Percentiles rank a stretch among this genome's conserved stretches.
Conservation (phyloP, 768 basidiomycete species). For the Pulveroboletus sp. region DNA sequence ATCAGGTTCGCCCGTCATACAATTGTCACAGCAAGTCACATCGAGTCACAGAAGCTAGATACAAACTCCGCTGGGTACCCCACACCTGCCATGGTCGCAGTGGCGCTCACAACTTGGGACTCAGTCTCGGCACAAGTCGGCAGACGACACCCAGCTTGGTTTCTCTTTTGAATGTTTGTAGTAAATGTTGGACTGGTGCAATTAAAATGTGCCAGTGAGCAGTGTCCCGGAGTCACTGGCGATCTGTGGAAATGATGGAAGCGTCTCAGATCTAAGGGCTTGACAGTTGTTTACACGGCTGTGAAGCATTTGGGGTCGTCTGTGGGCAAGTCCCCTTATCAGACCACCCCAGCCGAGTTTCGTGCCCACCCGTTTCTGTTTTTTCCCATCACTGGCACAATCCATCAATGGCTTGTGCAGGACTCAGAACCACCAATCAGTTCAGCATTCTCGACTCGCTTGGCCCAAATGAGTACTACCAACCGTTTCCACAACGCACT, state of each 20-base stretch:
- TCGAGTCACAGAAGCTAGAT: background rate
- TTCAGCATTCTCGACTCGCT: slow-evolving; percentile 4
- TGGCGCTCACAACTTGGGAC: too few relatives aligned
- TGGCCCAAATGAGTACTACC: background rate
- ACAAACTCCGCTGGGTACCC: background rate
- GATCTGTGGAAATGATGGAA: too few relatives aligned
- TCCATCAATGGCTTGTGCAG: slow-evolving; percentile 2
- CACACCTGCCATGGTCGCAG: too few relatives aligned
- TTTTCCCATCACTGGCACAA: slow-evolving; percentile 1
- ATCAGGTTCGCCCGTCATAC: background rate
- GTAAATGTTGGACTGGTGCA: too few relatives aligned
- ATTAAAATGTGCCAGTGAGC: too few relatives aligned
- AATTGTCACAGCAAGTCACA: background rate
- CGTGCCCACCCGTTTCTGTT: background rate
- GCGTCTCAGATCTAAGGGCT: too few relatives aligned
- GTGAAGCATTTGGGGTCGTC: slow-evolving; percentile 7
- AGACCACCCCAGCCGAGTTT: background rate
- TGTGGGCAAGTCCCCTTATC: background rate
- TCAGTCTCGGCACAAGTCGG: background rate
- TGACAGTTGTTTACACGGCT: slow-evolving; percentile 20
- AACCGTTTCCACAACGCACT: background rate
- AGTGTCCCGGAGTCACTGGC: too few relatives aligned
- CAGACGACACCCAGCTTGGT: too few relatives aligned
- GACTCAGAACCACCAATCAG: background rate
- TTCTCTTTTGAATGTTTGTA: background rate